Evolutionary conservation across 192 early-diverging fungal genomes (phyloP), one percentile per base, ranked within the genome.

Genomic region (Allomyces macrogynus): DNA sequence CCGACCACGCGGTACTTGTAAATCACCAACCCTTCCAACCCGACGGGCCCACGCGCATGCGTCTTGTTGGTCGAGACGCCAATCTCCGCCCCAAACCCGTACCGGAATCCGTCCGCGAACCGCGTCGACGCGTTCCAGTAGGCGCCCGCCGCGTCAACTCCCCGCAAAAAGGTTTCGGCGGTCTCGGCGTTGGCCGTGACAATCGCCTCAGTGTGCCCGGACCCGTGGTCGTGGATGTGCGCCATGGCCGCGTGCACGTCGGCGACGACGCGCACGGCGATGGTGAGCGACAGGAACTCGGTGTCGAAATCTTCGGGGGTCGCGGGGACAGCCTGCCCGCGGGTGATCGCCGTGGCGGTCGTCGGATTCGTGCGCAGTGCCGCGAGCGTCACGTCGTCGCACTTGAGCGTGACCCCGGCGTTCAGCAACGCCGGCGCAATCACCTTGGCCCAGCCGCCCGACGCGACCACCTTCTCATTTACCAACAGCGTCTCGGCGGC

Each of bases 41-140:
- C 96, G 5, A 96, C 96, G 1, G 96, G 96, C 4, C 96, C 96
- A 63, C 96, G 83, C 11, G 96, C 96, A 71, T 99, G 96, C 1
- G 93, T 97, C 75, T 99, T 99, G 80, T 99, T 99, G 64, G 96
- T 99, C 69, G 88, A 90, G 27, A 89, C 90, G 25, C 95, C 95
- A 66, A 98, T 92, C 75, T 98, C 95, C 0, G 95, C 88, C 27
- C 95, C 95, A 78, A 98, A 98, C 16, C 95, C 95, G 75, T 94
- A 96, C 64, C 93, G 82, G 84, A 98, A 98, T 8, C 95, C 95
- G 72, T 98, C 95, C 42, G 95, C 91, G 77, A 98, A 96, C 22
- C 95, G 77, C 23, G 91, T 95, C 66, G 83, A 86, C 7, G 92
- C 92, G 70, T 99, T 99, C 89, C 90, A 95, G 75, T 89, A 99